Conservation (phyloP, 176 grass and related monocot genomes). For the Avena sativa region DNA sequence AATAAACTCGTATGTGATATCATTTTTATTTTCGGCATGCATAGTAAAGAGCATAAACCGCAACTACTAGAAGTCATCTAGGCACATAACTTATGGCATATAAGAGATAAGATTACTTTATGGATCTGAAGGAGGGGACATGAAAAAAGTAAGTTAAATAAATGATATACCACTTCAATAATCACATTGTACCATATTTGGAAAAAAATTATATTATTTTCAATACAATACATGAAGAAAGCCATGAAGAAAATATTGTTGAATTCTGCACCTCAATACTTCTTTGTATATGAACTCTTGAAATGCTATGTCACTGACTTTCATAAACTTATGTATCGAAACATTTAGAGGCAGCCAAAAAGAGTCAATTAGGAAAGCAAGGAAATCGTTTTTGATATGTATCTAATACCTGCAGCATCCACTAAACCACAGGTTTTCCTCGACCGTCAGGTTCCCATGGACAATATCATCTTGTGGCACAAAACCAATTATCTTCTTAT, state of each 20-base stretch:
- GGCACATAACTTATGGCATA: conserved; percentile 11
- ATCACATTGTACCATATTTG: conserved; percentile 21
- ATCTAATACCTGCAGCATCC: conserved; percentile 76
- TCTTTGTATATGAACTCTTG: conserved; percentile 6
- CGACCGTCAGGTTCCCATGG: conserved; percentile 84
- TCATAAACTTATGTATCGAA: neutral
- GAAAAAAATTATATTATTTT: conserved; percentile 19
- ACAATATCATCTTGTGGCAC: conserved; percentile 94
- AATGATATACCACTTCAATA: neutral
- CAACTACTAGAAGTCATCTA: neutral
- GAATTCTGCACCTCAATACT: neutral
- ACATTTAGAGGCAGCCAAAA: conserved; percentile 8
- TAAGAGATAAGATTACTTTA: conserved; percentile 25
- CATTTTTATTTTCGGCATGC: conserved; percentile 1
- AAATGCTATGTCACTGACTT: conserved; percentile 23
- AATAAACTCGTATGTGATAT: neutral
- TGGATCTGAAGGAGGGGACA: neutral
- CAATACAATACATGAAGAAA: neutral
- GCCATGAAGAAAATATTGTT: conserved; percentile 19
- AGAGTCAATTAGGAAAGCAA: conserved; percentile 16
- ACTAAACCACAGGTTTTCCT: conserved; percentile 93
- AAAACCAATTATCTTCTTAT: conserved; percentile 80
- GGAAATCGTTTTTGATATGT: conserved; percentile 19
- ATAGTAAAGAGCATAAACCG: conserved; percentile 4
- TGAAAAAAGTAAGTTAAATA: conserved; percentile 10